Base-by-base conservation (phyloP, 225 moss, liverwort and hornwort species). In the Pseudisothecium myosuroides region DNA sequence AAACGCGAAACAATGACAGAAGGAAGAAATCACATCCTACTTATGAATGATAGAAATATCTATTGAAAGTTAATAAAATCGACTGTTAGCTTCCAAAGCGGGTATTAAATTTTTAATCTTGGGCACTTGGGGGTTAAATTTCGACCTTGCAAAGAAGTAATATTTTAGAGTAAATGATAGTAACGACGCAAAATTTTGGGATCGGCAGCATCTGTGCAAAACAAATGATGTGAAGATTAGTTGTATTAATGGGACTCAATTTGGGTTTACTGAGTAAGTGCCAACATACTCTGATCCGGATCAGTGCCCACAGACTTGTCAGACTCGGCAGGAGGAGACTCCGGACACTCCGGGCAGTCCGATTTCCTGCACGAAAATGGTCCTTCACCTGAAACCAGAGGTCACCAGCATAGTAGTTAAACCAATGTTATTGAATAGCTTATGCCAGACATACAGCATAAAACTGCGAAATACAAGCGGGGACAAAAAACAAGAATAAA, bases 281-380 rank as follows among this genome's bases (percentile, higher is more conserved):
- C 69, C 78, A 75, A 90, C 93, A 79, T 91, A 91, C 93, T 71
- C 58, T 56, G 80, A 71, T 47, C 69, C 7, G 61, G 28, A 73
- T 83, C 83, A 56, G 63, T 34, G 28, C 81, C 90, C 14, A 90
- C 86, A 58, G 83, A 75, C 86, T 87, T 90, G 52, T 88, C 88
- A 86, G 91, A 60, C 24, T 60, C 78, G 39, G 84, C 71, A 75
- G 66, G 29, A 86, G 85, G 72, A 80, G 86, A 76, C 47, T 84
- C 87, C 19, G 80, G 81, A 60, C 62, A 60, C 43, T 86, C 88
- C 28, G 81, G 63, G 26, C 14, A 81, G 2, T 80, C 86, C 67
- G 14, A 58, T 88, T 67, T 86, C 86, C 58, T 91, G 90, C 91
- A 91, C 26, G 93, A 93, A 81, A 71, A 93, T 71, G 91, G 88